Evolutionary conservation across 2,329 filamentous ascomycete species (phyloP), one percentile per base, ranked within the genome.

Genomic region (Fusarium nisikadoi): DNA sequence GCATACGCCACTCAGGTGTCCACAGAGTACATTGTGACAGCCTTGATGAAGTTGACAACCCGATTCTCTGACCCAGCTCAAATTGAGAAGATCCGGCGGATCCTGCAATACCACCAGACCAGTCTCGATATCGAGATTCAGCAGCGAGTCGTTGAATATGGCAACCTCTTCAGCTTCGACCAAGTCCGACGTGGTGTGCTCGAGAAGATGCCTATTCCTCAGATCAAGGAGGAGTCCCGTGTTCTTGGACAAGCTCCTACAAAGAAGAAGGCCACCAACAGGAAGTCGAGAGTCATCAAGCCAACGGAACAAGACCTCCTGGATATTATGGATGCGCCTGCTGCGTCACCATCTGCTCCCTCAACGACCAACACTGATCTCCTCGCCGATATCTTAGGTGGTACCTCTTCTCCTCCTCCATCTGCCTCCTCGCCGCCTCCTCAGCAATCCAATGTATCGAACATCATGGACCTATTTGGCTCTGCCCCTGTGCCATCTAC

Each of bases 161-260:
- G 91, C 65, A 98, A 98, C 78, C 86, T 99, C n/a, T 98, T 99
- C 77, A 89, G 90, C 2, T 94, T 94, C 77, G 95, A 99, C 75
- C 87, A 94, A 67, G 93, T 99, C 62, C 91, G 95, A 60, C 89
- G 89, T 66, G 96, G 96, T 64, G 96, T 99, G 6, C 85, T 99
- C 16, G 96, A 99, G 83, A 97, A 96, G 81, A 99, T 99, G 97
- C 96, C 96, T 12, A 90, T 96, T 4, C 96, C 96, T 13, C 95
- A 98, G 81, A 98, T 99, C 78, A 94, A 95, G 74, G 96, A 99
- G 80, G 94, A 97, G 80, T 95, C 96, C 60, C 89, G 95, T 67
- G 95, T 98, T 6, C 86, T 99, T 23, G 95, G 95, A 46, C 93
- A 95, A 77, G 91, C 94, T 2, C 86, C 90, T 3, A 91, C 91